Evolutionary conservation across 768 basidiomycete genomes (phyloP), one percentile per base, ranked within the genome.

Genomic region (Tricholoma flavovirens): DNA sequence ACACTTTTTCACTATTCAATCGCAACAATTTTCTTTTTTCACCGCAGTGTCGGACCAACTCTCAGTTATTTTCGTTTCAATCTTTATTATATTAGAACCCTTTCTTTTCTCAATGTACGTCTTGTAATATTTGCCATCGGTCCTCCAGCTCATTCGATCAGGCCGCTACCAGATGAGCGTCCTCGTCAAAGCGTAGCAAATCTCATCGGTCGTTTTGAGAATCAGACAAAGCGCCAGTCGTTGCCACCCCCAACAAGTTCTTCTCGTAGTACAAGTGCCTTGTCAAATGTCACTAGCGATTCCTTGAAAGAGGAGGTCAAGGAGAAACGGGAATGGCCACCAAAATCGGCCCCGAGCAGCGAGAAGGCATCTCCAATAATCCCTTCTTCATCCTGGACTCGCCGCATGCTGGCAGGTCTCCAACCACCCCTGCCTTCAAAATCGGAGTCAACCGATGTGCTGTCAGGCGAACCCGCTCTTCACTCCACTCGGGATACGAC

Each of bases 131-230:
- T 61, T 48, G 42, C 35, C 53, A 38, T 51, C 49, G 33, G 40
- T 58, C 45, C 58, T 60, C 54, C 15, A 29, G 29, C 26, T 49
- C 29, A 30, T 49, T 43, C 55, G n/a, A 51, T 46, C 66, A 92
- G 90, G 90, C 87, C 88, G 54, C 73, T 91, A 59, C 90, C 91
- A 71, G 90, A 93, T 77, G 91, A 93, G 74, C 82, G 87, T 66
- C 90, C 90, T 49, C 87, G 91, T 57, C 83, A 82, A 68, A 90
- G 87, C 64, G 91, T 93, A 49, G 91, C 91, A 60, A 93, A 92
- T 67, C 86, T 93, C 73, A 93, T 93, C 65, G 91, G 91, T 51
- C 82, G 87, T 56, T 93, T 93, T 62, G 91, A 93, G 70, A 88
- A 82, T 63, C 86, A 89, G 72, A 84, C 78, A 55, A 92, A 89